These are phyloP conservation scores for Schizochytrium sp. DNA, from an alignment of 108 stramenopile species.

Conservation along the genomic window DNA sequence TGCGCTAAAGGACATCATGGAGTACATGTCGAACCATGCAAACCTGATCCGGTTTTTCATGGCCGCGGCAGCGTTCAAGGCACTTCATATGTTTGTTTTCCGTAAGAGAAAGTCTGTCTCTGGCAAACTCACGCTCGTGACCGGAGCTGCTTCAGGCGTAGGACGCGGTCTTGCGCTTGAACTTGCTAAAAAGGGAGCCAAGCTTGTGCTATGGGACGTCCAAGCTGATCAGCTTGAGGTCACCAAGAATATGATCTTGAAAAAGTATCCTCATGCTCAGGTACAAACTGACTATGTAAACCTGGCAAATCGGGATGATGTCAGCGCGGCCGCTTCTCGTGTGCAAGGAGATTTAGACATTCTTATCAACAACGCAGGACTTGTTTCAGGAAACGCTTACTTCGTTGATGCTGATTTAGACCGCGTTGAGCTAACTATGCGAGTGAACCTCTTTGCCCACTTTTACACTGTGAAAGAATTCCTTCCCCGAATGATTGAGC, in stretches of 20 bases:
- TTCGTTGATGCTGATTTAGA: slow-evolving; percentile 58
- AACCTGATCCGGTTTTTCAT: background rate
- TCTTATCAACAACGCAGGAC: slow-evolving; percentile 70
- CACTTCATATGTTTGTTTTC: background rate
- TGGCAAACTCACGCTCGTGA: slow-evolving; percentile 66
- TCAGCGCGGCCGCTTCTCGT: background rate
- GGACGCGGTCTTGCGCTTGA: slow-evolving; percentile 61
- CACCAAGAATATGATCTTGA: background rate
- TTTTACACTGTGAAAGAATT: slow-evolving; percentile 69
- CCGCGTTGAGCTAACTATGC: slow-evolving; percentile 49
- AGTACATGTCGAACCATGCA: background rate
- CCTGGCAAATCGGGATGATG: background rate
- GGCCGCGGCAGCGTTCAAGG: background rate
- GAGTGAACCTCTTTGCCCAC: slow-evolving; percentile 66
- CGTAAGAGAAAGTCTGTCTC: slow-evolving; percentile 31
- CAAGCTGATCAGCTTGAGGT: slow-evolving; percentile 13
- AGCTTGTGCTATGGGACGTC: slow-evolving; percentile 56
- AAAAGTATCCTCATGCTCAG: background rate
- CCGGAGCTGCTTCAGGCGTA: slow-evolving; percentile 65
- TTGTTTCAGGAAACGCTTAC: slow-evolving; percentile 69
- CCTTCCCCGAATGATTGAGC: slow-evolving; percentile 67
- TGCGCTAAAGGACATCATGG: background rate
- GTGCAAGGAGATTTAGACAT: background rate
- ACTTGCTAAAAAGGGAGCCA: slow-evolving; percentile 58
- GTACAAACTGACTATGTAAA: background rate